Base-by-base conservation (phyloP, 1,284 basidiomycete genomes). In the Thelephora terrestris region DNA sequence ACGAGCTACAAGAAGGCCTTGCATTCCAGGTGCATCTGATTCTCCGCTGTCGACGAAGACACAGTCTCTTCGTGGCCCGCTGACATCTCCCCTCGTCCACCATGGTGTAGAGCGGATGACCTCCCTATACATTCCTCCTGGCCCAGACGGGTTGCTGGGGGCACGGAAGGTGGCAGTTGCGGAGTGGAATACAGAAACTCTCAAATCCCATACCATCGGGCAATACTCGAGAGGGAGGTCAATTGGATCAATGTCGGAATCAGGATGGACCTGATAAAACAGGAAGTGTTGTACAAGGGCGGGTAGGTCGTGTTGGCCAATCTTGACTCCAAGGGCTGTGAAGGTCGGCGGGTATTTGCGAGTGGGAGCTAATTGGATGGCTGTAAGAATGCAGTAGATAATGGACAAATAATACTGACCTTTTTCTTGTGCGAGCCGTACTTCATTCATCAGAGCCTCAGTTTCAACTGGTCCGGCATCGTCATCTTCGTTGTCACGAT, bases 61-160 rank as follows among this genome's bases (percentile, higher is more conserved):
- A n/a, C n/a, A n/a, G n/a, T n/a, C n/a, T n/a, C n/a, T n/a, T n/a
- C n/a, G n/a, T n/a, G n/a, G n/a, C n/a, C n/a, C n/a, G n/a, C n/a
- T n/a, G n/a, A n/a, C n/a, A n/a, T n/a, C n/a, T n/a, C n/a, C n/a
- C n/a, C n/a, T n/a, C n/a, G n/a, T n/a, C 50, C 50, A 53, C 14
- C 39, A 45, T 9, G 45, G 50, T 1, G 29, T 25, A 3, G 39
- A 37, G 2, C 32, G 43, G 9, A 53, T 49, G 14, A n/a, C n/a
- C 27, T 53, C 48, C 2, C 16, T 29, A 16, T 35, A 25, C 52
- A 53, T 53, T 1, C 52, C 52, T 7, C 27, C 12, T 0, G 32
- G 21, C 0, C 52, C 50, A 40, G 29, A 20, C 2, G 57, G 45
- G 44, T 67, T 53, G 39, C 63, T 65, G 0, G 61, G 64, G 0